Evolutionary conservation across 768 basidiomycete genomes (phyloP), one percentile per base, ranked within the genome.

Genomic region (Russula sp.): DNA sequence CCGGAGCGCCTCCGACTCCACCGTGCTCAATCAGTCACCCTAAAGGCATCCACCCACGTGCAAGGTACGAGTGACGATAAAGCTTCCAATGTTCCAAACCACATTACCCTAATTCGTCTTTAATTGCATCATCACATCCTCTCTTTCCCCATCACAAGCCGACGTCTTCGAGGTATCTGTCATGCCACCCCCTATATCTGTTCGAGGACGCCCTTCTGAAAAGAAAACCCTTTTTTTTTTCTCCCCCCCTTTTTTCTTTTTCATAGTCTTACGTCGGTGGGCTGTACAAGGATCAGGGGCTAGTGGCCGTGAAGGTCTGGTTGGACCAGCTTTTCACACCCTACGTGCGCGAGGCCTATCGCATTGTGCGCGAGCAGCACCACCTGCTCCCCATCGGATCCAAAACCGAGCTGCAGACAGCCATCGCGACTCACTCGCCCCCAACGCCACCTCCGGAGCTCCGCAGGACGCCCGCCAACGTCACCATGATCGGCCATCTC

Each of bases 251-350:
- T 20, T n/a, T 36, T 25, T 25, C 13, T 10, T 25, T n/a, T 20
- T 9, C 5, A 49, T 2, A 92, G 88, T 81, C 90, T 3, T 92
- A 85, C 70, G 80, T 91, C 35, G 90, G 89, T n/a, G 90, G 88
- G 0, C 73, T 92, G 18, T 90, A 81, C 74, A 71, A 79, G 51
- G 89, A 90, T 57, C 83, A 85, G 68, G 88, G 87, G 29, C 76
- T 90, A 43, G 72, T 77, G 0, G 74, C 70, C 6, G 82, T 84
- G 47, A 76, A 77, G 61, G 46, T 62, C 5, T 92, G 90, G 90
- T 78, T 91, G 45, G 73, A 73, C 56, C 69, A 72, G 1, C 80
- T 92, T 52, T 81, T 92, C 69, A 76, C 69, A 29, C 89, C 88
- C 8, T 91, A 87, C 70, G 70, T 81, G 50, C 66, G 63, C 41